Base-by-base conservation (phyloP, 352 stramenopile genomes). In the Globisporangium yorkense region DNA sequence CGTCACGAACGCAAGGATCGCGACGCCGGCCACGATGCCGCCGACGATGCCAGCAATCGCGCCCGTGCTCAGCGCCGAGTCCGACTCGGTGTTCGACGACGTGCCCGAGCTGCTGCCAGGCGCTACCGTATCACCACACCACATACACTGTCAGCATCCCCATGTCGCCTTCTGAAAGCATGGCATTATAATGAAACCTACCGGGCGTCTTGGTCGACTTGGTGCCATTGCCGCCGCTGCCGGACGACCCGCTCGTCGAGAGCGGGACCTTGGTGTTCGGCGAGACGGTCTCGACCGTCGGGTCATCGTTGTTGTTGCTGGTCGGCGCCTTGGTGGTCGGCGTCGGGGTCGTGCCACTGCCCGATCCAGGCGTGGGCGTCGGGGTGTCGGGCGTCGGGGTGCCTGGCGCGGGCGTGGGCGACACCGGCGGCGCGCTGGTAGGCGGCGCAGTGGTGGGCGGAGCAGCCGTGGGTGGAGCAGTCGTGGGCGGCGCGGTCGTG, bases 21-120 rank as follows among this genome's bases (percentile, higher is more conserved):
- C 76, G 16, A 92, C 75, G 20, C 66, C 77, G 0, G 63, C 77
- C 13, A 92, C 68, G 52, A 88, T 89, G 29, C 75, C 82, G 31
- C 70, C 75, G 9, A 89, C 80, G 21, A 92, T 92, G 1, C 70
- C 82, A 21, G 87, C 71, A 43, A 89, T 76, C 12, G 74, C 77
- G 52, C 79, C 82, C 3, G 77, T 86, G 76, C 76, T 86, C 79
- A 88, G 83, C 41, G 74, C 83, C 9, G 68, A 76, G 33, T 61
- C 58, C 0, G 46, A 51, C 41, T 74, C 56, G n/a, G 56, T 45
- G 47, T 33, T 51, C 18, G 58, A 55, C 24, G 54, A 35, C 41
- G 24, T 60, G n/a, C 5, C 24, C 1, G 44, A 49, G 44, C 20
- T 49, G 44, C 4, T 49, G n/a, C 8, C 20, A 15, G 44, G 44